Evolutionary conservation across 768 basidiomycete genomes (phyloP).

Genomic region (Trichaptum fuscoviolaceum): DNA sequence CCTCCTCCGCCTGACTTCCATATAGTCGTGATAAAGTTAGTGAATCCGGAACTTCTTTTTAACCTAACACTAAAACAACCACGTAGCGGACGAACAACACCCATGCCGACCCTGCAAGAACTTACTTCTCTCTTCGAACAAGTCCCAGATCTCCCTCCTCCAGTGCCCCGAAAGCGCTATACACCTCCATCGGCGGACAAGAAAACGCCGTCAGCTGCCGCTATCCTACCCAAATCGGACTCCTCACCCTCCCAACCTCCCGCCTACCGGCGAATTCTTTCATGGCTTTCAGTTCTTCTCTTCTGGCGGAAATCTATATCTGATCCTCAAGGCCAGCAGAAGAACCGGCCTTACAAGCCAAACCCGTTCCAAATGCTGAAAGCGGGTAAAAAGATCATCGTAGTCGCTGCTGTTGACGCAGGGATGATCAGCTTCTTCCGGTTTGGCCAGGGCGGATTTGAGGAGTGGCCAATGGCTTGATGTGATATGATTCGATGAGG

Average conservation of each 20-base stretch:
- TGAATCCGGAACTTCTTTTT: slow-evolving; percentile 8
- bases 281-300: slow-evolving; percentile 20
- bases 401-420: slow-evolving; percentile 85
- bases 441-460: slow-evolving; percentile 81
- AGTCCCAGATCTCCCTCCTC: slow-evolving; percentile 58
- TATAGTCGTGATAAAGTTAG: slow-evolving; percentile 82
- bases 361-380: slow-evolving; percentile 82
- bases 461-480: slow-evolving; percentile 68
- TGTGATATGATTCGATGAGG: not conserved
- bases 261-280: slow-evolving; percentile 15
- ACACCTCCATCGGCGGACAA: slow-evolving; percentile 25
- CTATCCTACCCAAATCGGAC: not conserved
- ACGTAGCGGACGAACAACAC: slow-evolving; percentile 71
- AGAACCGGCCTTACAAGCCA: slow-evolving; percentile 30
- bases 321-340: slow-evolving; percentile 21
- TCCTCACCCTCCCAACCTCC: slow-evolving; percentile 4
- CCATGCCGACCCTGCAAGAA: slow-evolving; percentile 78
- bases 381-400: slow-evolving; percentile 73
- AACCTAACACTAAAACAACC: not conserved
- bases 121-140: slow-evolving; percentile 65
- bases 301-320: not conserved
- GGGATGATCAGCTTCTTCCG: slow-evolving; percentile 86
- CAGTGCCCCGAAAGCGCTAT: slow-evolving; percentile 45
- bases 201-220: slow-evolving; percentile 13
- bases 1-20: slow-evolving; percentile 82